Conservation (phyloP, 2,329 filamentous ascomycete genomes). For the Septoria petroselini region DNA sequence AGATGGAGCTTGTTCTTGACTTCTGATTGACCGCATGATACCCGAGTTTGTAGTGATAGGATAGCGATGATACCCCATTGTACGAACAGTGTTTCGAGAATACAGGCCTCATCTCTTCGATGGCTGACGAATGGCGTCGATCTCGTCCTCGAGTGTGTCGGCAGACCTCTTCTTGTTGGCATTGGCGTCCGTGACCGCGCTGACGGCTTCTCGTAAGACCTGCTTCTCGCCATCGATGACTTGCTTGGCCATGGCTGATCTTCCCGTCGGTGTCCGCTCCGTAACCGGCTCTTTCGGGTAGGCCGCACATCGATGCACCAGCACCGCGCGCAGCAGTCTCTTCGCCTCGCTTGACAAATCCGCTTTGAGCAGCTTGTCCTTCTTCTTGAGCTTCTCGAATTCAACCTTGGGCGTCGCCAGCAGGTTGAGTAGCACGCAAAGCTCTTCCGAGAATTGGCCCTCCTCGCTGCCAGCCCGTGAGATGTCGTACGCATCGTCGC, state of each 20-base stretch:
- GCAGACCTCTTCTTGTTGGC: slow-evolving; percentile 26
- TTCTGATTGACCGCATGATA: slow-evolving; percentile 9
- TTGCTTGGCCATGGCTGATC: slow-evolving; percentile 56
- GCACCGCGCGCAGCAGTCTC: slow-evolving; percentile 41
- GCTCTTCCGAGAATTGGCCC: slow-evolving; percentile 42
- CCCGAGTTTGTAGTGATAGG: slow-evolving; percentile 22
- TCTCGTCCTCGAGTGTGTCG: slow-evolving; percentile 28
- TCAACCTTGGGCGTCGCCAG: slow-evolving; percentile 43
- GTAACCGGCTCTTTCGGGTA: slow-evolving; percentile 46
- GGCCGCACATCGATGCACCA: slow-evolving; percentile 44
- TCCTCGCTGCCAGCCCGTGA: slow-evolving; percentile 34
- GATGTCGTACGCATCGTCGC: slow-evolving; percentile 71
- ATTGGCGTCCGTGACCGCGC: slow-evolving; percentile 20
- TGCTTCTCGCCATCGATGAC: slow-evolving; percentile 72
- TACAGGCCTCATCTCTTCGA: slow-evolving; percentile 20
- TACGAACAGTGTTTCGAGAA: slow-evolving; percentile 13
- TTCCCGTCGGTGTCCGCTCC: slow-evolving; percentile 50
- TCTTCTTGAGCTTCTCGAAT: slow-evolving; percentile 43
- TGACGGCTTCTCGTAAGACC: slow-evolving; percentile 55
- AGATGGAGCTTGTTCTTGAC: slow-evolving; percentile 6
- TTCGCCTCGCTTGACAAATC: slow-evolving; percentile 37
- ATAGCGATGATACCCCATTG: slow-evolving; percentile 31
- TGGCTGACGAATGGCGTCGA: slow-evolving; percentile 22
- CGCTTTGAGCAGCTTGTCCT: slow-evolving; percentile 45
- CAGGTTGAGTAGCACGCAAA: slow-evolving; percentile 45